Conservation (phyloP, 2,329 filamentous ascomycete genomes). For the Monosporascus sp. region DNA sequence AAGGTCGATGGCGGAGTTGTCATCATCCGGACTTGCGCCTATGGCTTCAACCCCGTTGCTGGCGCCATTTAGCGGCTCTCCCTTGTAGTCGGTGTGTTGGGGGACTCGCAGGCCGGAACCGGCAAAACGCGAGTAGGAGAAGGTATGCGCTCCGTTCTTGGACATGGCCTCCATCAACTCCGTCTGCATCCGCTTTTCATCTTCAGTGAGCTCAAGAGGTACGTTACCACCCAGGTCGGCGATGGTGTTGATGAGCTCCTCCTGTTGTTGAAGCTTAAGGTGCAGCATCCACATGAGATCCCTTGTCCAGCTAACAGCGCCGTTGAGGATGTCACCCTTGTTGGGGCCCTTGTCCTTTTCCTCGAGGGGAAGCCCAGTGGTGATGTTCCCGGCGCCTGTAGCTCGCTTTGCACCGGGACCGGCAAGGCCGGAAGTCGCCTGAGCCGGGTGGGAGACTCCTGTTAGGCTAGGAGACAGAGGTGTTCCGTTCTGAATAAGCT, state of each 20-base stretch:
- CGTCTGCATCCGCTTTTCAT: slow-evolving; percentile 91
- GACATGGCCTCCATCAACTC: slow-evolving; percentile 83
- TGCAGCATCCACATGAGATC: slow-evolving; percentile 97
- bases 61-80: slow-evolving; percentile 61
- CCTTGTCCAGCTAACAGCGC: slow-evolving; percentile 92
- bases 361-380: slow-evolving; percentile 84
- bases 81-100: slow-evolving; percentile 85
- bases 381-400: slow-evolving; percentile 75
- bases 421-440: slow-evolving; percentile 81
- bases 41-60: slow-evolving; percentile 31
- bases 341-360: slow-evolving; percentile 99
- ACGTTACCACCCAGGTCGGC: slow-evolving; percentile 66
- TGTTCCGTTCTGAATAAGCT: slow-evolving; percentile 88
- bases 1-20: slow-evolving; percentile 31
- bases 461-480: slow-evolving; percentile 79
- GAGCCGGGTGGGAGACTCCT: slow-evolving; percentile 61
- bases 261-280: slow-evolving; percentile 81
- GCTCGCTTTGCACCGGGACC: slow-evolving; percentile 79
- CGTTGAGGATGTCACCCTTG: slow-evolving; percentile 97
- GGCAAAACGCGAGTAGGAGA: slow-evolving; percentile 76
- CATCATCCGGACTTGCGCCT: slow-evolving; percentile 50
- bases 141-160: slow-evolving; percentile 70
- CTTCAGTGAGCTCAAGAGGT: slow-evolving; percentile 80
- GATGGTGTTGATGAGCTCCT: slow-evolving; percentile 75
- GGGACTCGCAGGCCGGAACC: slow-evolving; percentile 87